Percentiles rank a stretch among this genome's conserved stretches.
Conservation (phyloP, 768 basidiomycete species). For the Psilocybe azurescens region DNA sequence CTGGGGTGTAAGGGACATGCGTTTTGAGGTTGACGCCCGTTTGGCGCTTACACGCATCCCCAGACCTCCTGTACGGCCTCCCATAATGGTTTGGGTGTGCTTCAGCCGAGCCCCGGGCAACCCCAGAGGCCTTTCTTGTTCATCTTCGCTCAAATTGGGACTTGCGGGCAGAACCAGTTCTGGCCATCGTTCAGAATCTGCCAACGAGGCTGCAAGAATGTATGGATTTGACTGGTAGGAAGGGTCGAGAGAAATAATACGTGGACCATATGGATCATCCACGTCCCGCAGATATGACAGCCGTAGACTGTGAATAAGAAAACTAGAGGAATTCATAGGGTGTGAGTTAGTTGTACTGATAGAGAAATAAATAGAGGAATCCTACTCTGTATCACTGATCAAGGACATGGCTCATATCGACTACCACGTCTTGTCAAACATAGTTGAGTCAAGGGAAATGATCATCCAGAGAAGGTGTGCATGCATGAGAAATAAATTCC, state of each 20-base stretch:
- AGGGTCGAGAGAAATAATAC: constrained; percentile 82
- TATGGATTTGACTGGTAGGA: constrained; percentile 84
- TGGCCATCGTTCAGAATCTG: constrained; percentile 84
- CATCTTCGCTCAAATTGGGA: constrained; percentile 77
- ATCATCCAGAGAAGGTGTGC: not conserved
- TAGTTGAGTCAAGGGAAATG: not conserved
- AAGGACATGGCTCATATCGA: constrained; percentile 25
- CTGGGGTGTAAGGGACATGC: constrained; percentile 44
- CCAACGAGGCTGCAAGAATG: constrained; percentile 77
- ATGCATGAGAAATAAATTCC: constrained; percentile 5
- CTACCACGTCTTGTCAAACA: constrained; percentile 11
- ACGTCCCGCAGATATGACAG: constrained; percentile 88
- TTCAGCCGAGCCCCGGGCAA: constrained; percentile 66
- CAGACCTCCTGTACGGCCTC: constrained; percentile 67
- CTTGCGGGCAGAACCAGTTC: constrained; percentile 76
- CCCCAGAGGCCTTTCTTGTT: constrained; percentile 53
- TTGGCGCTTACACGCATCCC: constrained; percentile 82
- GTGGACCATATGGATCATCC: constrained; percentile 83
- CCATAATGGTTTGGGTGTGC: constrained; percentile 91
- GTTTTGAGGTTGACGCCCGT: constrained; percentile 56
- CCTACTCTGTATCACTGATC: constrained; percentile 30
- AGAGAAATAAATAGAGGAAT: not conserved
- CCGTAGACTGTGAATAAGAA: constrained; percentile 84
- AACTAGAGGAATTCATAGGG: constrained; percentile 36
- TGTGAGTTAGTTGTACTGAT: constrained; percentile 2